These are phyloP conservation scores for Psilocybe cubensis DNA, from an alignment of 768 basidiomycete species.

Conservation along the genomic window DNA sequence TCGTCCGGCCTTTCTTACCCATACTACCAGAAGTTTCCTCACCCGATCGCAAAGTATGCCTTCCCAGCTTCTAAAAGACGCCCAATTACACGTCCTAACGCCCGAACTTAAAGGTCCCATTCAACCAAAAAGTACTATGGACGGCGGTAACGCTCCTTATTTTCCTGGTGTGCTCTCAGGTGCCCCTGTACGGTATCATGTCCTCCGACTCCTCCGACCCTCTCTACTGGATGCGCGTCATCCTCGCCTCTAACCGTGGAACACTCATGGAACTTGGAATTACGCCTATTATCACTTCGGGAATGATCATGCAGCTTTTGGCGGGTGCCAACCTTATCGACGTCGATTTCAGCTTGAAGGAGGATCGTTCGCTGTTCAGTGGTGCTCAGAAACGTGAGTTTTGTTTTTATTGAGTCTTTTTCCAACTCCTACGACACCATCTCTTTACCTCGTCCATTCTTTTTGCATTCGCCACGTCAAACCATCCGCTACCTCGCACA, in stretches of 20 bases:
- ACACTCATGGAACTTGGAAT: conserved; percentile 99
- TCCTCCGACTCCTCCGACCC: conserved; percentile 99
- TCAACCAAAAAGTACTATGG: conserved; percentile 99
- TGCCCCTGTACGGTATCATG: conserved; percentile 99
- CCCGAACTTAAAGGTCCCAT: conserved; percentile 70
- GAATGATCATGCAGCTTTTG: conserved; percentile 99
- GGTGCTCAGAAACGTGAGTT: conserved; percentile 94
- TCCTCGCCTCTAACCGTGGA: conserved; percentile 96
- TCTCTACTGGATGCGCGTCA: conserved; percentile 99
- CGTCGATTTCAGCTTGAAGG: conserved; percentile 96
- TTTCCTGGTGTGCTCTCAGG: conserved; percentile 99
- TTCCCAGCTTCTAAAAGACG: not conserved
- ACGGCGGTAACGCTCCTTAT: conserved; percentile 99
- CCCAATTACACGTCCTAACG: not conserved
- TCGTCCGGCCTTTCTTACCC: conserved; percentile 96
- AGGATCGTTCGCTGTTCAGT: conserved; percentile 93
- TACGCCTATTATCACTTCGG: conserved; percentile 95
- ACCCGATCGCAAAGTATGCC: conserved; percentile 89
- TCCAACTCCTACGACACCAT: not conserved
- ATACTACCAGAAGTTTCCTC: conserved; percentile 97
- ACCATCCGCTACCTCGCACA: not conserved
- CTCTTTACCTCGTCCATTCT: no score
- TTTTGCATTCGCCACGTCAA: no score
- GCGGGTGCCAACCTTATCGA: conserved; percentile 98
- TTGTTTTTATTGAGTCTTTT: not conserved